Percentiles rank a stretch among this genome's conserved stretches.
Evolutionary conservation across 306 rosid genomes (phyloP).

Genomic region (Cicer judaicum): DNA sequence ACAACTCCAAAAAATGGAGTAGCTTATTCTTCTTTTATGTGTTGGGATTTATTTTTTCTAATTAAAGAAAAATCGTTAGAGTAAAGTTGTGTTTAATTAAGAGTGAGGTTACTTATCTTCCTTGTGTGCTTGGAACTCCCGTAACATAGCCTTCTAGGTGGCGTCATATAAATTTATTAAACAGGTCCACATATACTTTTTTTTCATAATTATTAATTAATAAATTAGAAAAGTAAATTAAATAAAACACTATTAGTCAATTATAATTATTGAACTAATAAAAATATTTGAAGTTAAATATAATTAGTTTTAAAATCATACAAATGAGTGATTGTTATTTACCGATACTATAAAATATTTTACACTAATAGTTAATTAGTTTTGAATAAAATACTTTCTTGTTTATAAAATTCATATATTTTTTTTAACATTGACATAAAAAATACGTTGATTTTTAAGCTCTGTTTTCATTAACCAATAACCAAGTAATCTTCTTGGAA

Average conservation of each 20-base stretch:
- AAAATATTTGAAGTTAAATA: too few relatives aligned
- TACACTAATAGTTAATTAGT: too few relatives aligned
- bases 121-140: slow-evolving; percentile 22
- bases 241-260: too few relatives aligned
- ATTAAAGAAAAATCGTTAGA: slow-evolving; percentile 7
- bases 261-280: too few relatives aligned
- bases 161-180: neutral
- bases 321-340: too few relatives aligned
- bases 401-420: too few relatives aligned
- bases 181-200: neutral
- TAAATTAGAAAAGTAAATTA: too few relatives aligned
- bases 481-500: slow-evolving; percentile 30
- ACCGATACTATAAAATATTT: too few relatives aligned
- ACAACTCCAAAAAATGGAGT: slow-evolving; percentile 27
- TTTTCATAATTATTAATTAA: slow-evolving; percentile 1
- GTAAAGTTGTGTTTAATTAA: slow-evolving; percentile 33
- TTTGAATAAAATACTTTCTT: too few relatives aligned
- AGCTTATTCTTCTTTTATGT: neutral
- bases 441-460: neutral
- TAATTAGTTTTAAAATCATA: too few relatives aligned
- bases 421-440: too few relatives aligned
- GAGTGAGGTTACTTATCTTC: slow-evolving; percentile 10
- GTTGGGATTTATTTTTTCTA: slow-evolving; percentile 15
- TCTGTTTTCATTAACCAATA: slow-evolving; percentile 12
- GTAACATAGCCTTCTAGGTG: slow-evolving; percentile 6